These are phyloP conservation scores for Alternaria gaisen DNA, from an alignment of 2,329 filamentous ascomycete species.

Conservation along the genomic window DNA sequence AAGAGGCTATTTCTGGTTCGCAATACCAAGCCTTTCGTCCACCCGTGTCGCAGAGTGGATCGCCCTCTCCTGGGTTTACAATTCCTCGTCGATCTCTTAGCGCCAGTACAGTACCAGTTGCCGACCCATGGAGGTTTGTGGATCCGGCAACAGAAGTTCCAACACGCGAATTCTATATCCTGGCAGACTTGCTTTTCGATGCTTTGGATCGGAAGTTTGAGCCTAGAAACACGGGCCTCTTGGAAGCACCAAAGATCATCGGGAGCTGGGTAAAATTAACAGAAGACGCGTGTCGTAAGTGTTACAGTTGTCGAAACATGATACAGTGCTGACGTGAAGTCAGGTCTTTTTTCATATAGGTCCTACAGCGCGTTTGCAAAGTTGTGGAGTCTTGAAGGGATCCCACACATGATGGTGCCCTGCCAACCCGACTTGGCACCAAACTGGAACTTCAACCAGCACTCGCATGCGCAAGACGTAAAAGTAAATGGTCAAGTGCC, in stretches of 20 bases:
- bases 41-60: slow-evolving; percentile 20
- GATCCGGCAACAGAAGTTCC: slow-evolving; percentile 44
- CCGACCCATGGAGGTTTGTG: slow-evolving; percentile 49
- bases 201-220: slow-evolving; percentile 45
- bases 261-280: slow-evolving; percentile 42
- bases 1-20: slow-evolving; percentile 14
- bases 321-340: background rate
- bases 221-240: slow-evolving; percentile 45
- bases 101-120: slow-evolving; percentile 35
- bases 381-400: slow-evolving; percentile 45
- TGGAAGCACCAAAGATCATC: slow-evolving; percentile 47
- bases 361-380: slow-evolving; percentile 42
- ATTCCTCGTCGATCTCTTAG: slow-evolving; percentile 43
- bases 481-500: slow-evolving; percentile 26
- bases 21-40: slow-evolving; percentile 44
- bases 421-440: slow-evolving; percentile 37
- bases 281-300: slow-evolving; percentile 42
- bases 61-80: slow-evolving; percentile 33
- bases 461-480: slow-evolving; percentile 35
- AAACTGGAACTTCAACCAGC: slow-evolving; percentile 41
- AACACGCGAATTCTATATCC: slow-evolving; percentile 48
- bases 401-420: slow-evolving; percentile 49
- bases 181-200: slow-evolving; percentile 49
- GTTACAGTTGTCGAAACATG: background rate
- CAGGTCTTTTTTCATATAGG: slow-evolving; percentile 42